Conservation (phyloP, 2,329 filamentous ascomycete genomes). For the Sporothrix phasma region DNA sequence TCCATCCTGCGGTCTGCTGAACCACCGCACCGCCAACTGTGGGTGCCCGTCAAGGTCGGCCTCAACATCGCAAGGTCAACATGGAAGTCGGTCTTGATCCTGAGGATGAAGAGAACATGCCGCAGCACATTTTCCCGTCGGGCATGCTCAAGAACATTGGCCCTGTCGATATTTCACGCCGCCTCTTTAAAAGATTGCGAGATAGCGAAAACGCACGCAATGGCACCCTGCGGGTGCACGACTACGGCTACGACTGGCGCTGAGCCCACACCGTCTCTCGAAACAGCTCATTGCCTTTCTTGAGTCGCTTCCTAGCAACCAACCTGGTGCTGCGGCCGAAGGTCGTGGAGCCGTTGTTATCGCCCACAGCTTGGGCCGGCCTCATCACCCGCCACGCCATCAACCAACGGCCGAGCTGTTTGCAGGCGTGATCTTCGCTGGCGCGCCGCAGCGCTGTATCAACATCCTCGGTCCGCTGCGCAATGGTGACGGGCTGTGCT, state of each 20-base stretch:
- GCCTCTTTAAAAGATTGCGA: constrained; percentile 67
- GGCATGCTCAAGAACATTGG: constrained; percentile 90
- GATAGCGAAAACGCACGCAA: constrained; percentile 62
- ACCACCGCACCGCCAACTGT: constrained; percentile 74
- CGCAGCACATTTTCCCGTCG: constrained; percentile 70
- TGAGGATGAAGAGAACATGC: constrained; percentile 75
- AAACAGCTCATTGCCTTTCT: constrained; percentile 63
- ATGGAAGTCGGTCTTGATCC: constrained; percentile 74
- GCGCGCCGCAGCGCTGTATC: constrained; percentile 74
- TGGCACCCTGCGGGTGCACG: constrained; percentile 68
- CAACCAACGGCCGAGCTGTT: constrained; percentile 81
- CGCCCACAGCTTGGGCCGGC: constrained; percentile 78
- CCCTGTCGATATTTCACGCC: constrained; percentile 77
- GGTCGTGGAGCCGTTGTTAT: constrained; percentile 64
- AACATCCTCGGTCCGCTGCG: constrained; percentile 85
- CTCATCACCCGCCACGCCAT: constrained; percentile 81
- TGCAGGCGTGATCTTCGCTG: constrained; percentile 74
- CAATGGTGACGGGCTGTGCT: constrained; percentile 88
- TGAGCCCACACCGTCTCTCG: constrained; percentile 71
- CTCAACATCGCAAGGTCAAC: constrained; percentile 87
- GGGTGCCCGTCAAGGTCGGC: constrained; percentile 89
- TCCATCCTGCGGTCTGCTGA: constrained; percentile 80
- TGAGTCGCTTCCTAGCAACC: constrained; percentile 64
- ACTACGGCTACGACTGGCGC: constrained; percentile 95
- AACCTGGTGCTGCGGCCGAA: constrained; percentile 29